Conservation (phyloP, 345 rosid species). For the Conringia planisiliqua region DNA sequence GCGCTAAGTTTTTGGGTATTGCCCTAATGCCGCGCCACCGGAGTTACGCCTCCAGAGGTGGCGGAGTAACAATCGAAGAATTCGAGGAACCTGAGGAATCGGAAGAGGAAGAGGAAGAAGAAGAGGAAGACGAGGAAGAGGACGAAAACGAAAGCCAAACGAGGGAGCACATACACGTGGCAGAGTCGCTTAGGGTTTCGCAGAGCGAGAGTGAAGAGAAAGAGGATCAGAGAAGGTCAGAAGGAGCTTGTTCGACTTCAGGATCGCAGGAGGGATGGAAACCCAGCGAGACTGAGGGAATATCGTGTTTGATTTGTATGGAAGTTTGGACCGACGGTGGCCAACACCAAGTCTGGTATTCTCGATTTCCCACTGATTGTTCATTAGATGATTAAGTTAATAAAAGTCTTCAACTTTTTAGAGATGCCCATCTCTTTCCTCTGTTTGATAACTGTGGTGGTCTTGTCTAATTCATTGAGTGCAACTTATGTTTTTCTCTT, state of each 20-base stretch:
- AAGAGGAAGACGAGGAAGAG: neutral
- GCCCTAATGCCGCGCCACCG: conserved; percentile 29
- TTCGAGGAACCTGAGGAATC: neutral
- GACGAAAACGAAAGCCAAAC: conserved; percentile 25
- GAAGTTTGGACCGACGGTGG: conserved; percentile 70
- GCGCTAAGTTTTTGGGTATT: neutral
- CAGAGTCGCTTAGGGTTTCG: conserved; percentile 35
- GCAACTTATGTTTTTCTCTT: neutral
- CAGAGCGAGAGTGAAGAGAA: conserved; percentile 24
- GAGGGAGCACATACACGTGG: conserved; percentile 28
- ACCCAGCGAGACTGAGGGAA: conserved; percentile 55
- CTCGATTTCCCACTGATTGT: neutral
- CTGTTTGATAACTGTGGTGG: neutral
- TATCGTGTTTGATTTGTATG: conserved; percentile 76
- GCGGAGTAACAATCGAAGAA: neutral
- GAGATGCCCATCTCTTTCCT: neutral
- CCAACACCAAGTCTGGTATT: conserved; percentile 69
- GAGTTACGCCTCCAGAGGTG: neutral
- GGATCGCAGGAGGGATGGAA: conserved; percentile 52
- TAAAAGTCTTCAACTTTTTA: neutral
- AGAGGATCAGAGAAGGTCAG: conserved; percentile 35
- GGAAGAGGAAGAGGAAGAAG: conserved; percentile 13
- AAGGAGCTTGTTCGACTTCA: conserved; percentile 30
- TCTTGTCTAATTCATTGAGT: neutral
- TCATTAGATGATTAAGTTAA: neutral